These are phyloP conservation scores for Paracorniculantispora psalliotae DNA, from an alignment of 2,329 filamentous ascomycete genomes.

Conservation along the genomic window DNA sequence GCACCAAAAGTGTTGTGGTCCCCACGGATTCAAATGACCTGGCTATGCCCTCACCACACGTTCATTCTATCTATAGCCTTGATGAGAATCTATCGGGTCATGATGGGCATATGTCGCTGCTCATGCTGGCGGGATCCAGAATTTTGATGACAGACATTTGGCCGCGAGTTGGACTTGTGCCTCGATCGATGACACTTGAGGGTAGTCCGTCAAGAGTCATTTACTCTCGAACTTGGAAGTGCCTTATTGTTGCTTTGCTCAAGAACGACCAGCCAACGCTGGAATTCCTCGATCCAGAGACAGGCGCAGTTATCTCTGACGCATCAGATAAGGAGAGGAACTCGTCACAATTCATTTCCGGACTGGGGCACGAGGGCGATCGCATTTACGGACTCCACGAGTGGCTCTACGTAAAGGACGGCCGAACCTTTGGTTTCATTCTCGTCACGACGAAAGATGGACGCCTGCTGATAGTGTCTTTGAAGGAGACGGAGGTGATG, in stretches of 20 bases:
- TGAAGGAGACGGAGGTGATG: conserved; percentile 26
- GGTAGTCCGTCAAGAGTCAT: conserved; percentile 49
- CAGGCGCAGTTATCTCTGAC: conserved; percentile 46
- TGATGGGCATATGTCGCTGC: conserved; percentile 36
- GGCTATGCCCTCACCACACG: conserved; percentile 39
- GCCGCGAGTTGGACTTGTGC: conserved; percentile 39
- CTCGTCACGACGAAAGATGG: conserved; percentile 54
- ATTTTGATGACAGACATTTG: conserved; percentile 52
- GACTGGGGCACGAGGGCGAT: conserved; percentile 53
- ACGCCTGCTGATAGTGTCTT: conserved; percentile 51
- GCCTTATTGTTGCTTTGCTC: conserved; percentile 48
- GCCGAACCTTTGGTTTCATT: conserved; percentile 57
- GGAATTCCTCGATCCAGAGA: conserved; percentile 52
- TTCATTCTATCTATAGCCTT: conserved; percentile 45
- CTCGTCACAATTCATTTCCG: conserved; percentile 45
- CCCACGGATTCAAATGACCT: conserved; percentile 45
- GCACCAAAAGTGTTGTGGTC: conserved; percentile 43
- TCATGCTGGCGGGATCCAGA: conserved; percentile 45
- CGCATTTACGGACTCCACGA: conserved; percentile 57
- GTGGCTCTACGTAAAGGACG: conserved; percentile 56
- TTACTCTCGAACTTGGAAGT: conserved; percentile 49
- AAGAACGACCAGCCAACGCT: conserved; percentile 42
- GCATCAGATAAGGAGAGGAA: conserved; percentile 39
- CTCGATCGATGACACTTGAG: conserved; percentile 42
- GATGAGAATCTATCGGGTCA: conserved; percentile 33